Percentiles rank a stretch among this genome's conserved stretches.
Evolutionary conservation across 2,329 filamentous ascomycete genomes (phyloP).

Genomic region (Fusarium siculi): DNA sequence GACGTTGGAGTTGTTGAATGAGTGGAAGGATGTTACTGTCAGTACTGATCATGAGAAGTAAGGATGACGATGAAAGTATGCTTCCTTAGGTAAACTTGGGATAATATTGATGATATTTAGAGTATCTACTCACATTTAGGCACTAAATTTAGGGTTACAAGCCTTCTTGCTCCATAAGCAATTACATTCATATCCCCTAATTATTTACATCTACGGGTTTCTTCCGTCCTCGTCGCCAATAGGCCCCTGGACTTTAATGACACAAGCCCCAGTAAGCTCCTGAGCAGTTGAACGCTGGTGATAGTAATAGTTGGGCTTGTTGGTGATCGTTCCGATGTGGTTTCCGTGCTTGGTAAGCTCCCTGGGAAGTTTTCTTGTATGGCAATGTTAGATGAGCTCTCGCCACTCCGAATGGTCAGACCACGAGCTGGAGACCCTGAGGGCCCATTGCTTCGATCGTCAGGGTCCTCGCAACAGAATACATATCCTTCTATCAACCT

Average conservation of each 20-base stretch:
- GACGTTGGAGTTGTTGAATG: constrained; percentile 56
- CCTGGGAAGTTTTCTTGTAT: background rate
- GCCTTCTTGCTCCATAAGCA: background rate
- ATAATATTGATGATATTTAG: background rate
- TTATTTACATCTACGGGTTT: background rate
- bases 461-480: too few relatives aligned
- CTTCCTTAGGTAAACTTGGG: background rate
- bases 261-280: background rate
- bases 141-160: background rate
- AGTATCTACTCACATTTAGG: background rate
- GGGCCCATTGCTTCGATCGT: too few relatives aligned
- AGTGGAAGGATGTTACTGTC: constrained; percentile 56
- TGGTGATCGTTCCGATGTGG: background rate
- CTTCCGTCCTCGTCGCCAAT: background rate
- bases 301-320: background rate
- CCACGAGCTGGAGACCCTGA: too few relatives aligned
- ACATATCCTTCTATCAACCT: too few relatives aligned
- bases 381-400: background rate
- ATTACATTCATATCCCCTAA: background rate
- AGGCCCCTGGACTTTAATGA: background rate
- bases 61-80: background rate
- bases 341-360: background rate
- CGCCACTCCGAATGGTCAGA: background rate
- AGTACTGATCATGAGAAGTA: constrained; percentile 41
- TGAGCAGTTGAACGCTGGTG: background rate